Evolutionary conservation across 192 early-diverging fungal genomes (phyloP).

Genomic region (Coemansia sp.): DNA sequence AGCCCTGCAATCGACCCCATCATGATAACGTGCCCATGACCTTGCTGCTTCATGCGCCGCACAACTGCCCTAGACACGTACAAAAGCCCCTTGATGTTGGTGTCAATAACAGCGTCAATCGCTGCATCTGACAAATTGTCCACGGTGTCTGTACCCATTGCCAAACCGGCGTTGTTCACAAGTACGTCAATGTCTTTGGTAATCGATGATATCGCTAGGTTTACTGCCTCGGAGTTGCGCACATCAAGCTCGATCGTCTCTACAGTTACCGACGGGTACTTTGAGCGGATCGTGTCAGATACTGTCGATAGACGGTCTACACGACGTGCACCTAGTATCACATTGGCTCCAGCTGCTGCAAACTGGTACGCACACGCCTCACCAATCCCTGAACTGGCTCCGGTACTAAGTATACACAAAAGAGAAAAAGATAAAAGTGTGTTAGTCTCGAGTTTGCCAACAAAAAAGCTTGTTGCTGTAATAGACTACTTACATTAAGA

Average conservation of each 20-base stretch:
- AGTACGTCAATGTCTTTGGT: conserved; percentile 74
- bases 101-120: conserved; percentile 82
- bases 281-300: conserved; percentile 50
- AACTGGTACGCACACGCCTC: conserved; percentile 53
- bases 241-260: conserved; percentile 75
- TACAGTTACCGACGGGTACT: conserved; percentile 61
- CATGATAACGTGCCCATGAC: conserved; percentile 82
- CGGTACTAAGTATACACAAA: conserved; percentile 30
- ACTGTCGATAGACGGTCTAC: conserved; percentile 65
- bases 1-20: conserved; percentile 77
- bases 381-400: conserved; percentile 59
- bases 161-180: conserved; percentile 90
- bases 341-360: conserved; percentile 47
- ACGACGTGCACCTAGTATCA: conserved; percentile 68
- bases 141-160: conserved; percentile 73
- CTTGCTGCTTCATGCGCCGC: conserved; percentile 68
- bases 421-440: neutral
- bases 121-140: conserved; percentile 61
- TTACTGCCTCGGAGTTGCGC: conserved; percentile 59
- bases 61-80: conserved; percentile 79
- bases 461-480: too few relatives aligned
- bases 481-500: conserved; percentile 37
- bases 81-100: conserved; percentile 90
- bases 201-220: conserved; percentile 52
- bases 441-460: neutral